Evolutionary conservation across 2,329 filamentous ascomycete species (phyloP).

Genomic region (Sordariomycetes sp.): DNA sequence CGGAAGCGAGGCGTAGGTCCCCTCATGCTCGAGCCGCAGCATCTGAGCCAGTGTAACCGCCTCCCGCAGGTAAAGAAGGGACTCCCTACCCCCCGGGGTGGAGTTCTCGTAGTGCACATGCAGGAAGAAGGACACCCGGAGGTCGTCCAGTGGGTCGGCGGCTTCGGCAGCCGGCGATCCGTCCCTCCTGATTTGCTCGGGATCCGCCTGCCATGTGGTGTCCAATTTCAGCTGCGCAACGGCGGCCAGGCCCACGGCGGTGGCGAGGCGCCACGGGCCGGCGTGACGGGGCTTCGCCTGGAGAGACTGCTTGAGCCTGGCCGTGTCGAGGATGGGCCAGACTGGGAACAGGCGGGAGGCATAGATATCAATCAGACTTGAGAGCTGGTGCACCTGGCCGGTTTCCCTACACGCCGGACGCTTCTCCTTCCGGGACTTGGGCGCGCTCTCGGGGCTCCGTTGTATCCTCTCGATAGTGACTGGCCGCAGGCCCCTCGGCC

Average conservation of each 20-base stretch:
- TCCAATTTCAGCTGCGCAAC: constrained; percentile 35
- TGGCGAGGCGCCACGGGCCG: constrained; percentile 27
- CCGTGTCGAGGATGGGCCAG: constrained; percentile 37
- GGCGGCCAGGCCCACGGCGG: constrained; percentile 34
- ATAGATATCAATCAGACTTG: constrained; percentile 23
- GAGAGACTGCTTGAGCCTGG: constrained; percentile 26
- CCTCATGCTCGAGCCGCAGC: constrained; percentile 28
- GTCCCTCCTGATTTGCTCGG: constrained; percentile 15
- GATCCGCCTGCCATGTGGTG: constrained; percentile 14
- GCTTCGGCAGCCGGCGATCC: constrained; percentile 12
- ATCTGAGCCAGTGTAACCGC: constrained; percentile 41
- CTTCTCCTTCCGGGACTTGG: background rate
- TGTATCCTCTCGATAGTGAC: constrained; percentile 31
- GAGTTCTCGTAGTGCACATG: constrained; percentile 42
- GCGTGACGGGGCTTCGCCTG: constrained; percentile 19
- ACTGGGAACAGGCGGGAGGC: constrained; percentile 38
- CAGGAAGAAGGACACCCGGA: constrained; percentile 38
- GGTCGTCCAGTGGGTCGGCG: constrained; percentile 23
- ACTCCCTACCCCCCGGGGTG: constrained; percentile 30
- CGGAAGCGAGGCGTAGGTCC: constrained; percentile 23
- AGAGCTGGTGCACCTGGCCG: constrained; percentile 14
- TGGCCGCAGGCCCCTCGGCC: constrained; percentile 32
- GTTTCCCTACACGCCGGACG: background rate
- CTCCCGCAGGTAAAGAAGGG: constrained; percentile 35
- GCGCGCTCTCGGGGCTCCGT: constrained; percentile 8